Conservation (phyloP, 139 green algal genomes). For the Deuterostichococcus epilithicus region DNA sequence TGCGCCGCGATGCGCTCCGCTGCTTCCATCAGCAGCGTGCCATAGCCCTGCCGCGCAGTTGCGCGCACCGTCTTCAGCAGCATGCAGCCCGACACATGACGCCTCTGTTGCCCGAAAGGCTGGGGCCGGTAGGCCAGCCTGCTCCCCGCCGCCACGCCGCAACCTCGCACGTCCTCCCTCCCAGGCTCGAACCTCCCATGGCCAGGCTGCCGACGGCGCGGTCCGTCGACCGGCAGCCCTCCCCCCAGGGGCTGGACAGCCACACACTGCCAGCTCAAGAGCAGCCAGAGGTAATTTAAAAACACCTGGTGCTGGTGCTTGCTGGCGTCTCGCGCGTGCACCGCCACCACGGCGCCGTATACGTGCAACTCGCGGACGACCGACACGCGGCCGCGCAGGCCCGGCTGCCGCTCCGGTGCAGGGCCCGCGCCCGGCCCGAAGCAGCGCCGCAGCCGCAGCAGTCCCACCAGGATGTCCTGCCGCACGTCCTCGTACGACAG, state of each 20-base stretch:
- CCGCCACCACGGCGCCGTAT: slow-evolving; percentile 92
- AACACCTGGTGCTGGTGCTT: slow-evolving; percentile 90
- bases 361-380: slow-evolving; percentile 97
- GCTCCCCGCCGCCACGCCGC: no score
- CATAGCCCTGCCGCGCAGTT: slow-evolving; percentile 66
- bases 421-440: slow-evolving; percentile 2
- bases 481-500: slow-evolving; percentile 88
- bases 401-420: slow-evolving; percentile 54
- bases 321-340: slow-evolving; percentile 76
- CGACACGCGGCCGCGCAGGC: slow-evolving; percentile 72
- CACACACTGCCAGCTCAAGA: no score
- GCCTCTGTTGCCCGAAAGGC: no score
- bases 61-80: no score
- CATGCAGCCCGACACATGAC: no score
- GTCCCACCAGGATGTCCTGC: slow-evolving; percentile 93
- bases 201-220: no score
- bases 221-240: no score
- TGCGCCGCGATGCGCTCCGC: slow-evolving; percentile 84
- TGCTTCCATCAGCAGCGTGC: slow-evolving; percentile 89
- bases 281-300: background rate
- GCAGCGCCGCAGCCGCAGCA: slow-evolving; percentile 82
- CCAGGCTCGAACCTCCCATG: no score
- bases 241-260: no score
- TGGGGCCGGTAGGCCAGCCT: no score
- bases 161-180: no score